Conservation (phyloP, 1,139 yeast species). For the Pichia sp. region DNA sequence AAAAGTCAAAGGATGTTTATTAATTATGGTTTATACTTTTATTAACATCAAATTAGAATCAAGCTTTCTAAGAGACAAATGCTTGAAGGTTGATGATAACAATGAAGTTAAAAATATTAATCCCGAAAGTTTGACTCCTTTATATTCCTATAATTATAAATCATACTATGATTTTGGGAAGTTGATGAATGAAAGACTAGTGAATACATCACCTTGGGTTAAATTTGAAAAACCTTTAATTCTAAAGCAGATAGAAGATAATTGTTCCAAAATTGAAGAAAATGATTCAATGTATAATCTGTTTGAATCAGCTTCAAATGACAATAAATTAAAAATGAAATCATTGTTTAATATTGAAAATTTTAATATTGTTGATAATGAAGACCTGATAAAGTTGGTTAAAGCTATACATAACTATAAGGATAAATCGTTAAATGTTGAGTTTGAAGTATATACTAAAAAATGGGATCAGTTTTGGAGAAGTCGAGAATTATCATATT, state of each 20-base stretch:
- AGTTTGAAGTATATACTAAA: constrained; percentile 31
- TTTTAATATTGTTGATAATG: constrained; percentile 5
- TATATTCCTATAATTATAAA: constrained; percentile 15
- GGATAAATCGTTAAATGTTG: constrained; percentile 28
- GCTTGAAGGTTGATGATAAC: constrained; percentile 33
- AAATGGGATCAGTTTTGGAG: constrained; percentile 57
- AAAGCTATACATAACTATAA: constrained; percentile 33
- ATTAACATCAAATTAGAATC: constrained; percentile 78
- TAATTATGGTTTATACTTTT: constrained; percentile 70
- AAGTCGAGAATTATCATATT: constrained; percentile 41
- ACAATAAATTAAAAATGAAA: constrained; percentile 2
- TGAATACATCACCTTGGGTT: constrained; percentile 48
- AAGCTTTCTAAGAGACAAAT: constrained; percentile 71
- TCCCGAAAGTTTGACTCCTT: constrained; percentile 12
- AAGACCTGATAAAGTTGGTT: constrained; percentile 34
- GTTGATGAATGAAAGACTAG: constrained; percentile 33
- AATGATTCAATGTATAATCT: constrained; percentile 23
- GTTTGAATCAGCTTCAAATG: constrained; percentile 14
- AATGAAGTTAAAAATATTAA: neutral
- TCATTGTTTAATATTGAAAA: neutral
- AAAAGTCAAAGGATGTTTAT: constrained; percentile 70
- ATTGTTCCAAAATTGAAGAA: constrained; percentile 31
- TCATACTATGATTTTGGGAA: constrained; percentile 33
- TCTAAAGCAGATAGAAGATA: constrained; percentile 34
- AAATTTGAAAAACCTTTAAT: constrained; percentile 40